Conservation (phyloP, 2,329 filamentous ascomycete genomes). For the Fusarium pseudocircinatum region DNA sequence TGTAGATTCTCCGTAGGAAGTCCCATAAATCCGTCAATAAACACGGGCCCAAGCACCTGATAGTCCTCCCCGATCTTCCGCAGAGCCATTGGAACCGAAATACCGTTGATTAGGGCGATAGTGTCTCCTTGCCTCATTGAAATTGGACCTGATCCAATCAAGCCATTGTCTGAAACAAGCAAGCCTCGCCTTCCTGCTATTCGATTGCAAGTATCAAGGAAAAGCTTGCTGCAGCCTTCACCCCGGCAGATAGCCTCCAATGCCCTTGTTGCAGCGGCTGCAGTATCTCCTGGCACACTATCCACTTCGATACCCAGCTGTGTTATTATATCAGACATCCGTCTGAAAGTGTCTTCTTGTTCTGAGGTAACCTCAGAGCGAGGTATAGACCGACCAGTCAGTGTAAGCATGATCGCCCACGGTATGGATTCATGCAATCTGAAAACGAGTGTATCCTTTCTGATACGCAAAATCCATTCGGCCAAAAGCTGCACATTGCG, state of each 20-base stretch:
- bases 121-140: neutral
- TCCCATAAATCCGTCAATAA: neutral
- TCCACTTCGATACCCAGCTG: neutral
- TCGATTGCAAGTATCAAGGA: neutral
- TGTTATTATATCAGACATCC: neutral
- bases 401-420: neutral
- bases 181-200: neutral
- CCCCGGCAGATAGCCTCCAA: neutral
- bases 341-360: neutral
- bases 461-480: neutral
- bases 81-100: neutral
- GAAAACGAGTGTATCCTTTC: neutral
- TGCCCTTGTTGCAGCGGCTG: neutral
- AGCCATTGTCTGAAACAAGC: neutral
- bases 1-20: neutral
- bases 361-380: neutral
- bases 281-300: rapidly evolving
- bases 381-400: neutral
- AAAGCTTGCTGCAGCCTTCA: neutral
- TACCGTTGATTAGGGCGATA: neutral
- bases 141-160: neutral
- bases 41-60: neutral
- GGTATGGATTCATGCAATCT: neutral
- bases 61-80: neutral
- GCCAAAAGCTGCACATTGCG: neutral